Evolutionary conservation across 2,329 filamentous ascomycete genomes (phyloP), one percentile per base, ranked within the genome.

Genomic region (Plectosphaerella plurivora): DNA sequence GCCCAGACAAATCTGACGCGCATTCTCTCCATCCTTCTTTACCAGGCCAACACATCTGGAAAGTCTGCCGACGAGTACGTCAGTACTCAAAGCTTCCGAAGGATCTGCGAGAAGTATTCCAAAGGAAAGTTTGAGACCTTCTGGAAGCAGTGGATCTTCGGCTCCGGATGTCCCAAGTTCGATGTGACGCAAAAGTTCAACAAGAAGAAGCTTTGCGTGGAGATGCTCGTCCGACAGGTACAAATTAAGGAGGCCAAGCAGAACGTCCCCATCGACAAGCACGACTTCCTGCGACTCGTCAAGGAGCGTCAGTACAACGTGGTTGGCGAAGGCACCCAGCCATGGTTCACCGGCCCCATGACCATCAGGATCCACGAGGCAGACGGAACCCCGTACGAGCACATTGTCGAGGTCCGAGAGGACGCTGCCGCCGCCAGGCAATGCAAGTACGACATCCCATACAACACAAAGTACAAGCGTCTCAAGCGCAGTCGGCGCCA

Each of bases 401-500:
- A 99, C 65, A 97, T 97, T 57, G 87, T 97, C 33, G 91, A 97
- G 62, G 96, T 99, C 65, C 91, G 91, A 55, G 91, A 97, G 60
- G 86, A 87, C 25, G 82, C 84, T 14, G 89, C 88, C 3, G 58
- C 52, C 12, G 62, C 61, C n/a, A 90, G 88, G 60, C 75, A 74
- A 1, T 78, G 78, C 22, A 94, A 89, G 65, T 89, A 97, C 54
- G 92, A 97, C 56, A 97, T 99, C 55, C 92, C 93, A 1, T 99
- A 99, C 72, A 97, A 97, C 63, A 99, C 94, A 0, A 99, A 99
- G 67, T 99, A 99, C 73, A 99, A 97, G 73, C 86, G 95, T 9
- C 78, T 99, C 3, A 99, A 99, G 75, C 81, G 66, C 84, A 89
- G 55, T 84, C 82, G 20, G 80, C 81, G 39, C 46, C 50, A 74